Conservation (phyloP, 441 rosid genomes). For the Melastoma candidum region DNA sequence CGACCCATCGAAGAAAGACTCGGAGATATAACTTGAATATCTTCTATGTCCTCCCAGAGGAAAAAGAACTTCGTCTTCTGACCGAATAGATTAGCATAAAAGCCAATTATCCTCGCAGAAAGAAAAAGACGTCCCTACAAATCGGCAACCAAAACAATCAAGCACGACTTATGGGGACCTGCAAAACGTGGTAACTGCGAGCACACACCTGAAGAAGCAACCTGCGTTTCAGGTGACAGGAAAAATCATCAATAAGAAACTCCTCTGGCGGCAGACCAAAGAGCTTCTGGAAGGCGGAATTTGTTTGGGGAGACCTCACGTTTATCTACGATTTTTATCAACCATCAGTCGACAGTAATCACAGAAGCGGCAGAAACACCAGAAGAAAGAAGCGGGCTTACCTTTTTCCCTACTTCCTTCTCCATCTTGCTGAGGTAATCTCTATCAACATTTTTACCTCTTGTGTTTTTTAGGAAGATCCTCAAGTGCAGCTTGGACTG, state of each 20-base stretch:
- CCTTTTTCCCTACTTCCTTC: slow-evolving; percentile 98
- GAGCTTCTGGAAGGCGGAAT: slow-evolving; percentile 95
- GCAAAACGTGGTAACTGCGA: background rate
- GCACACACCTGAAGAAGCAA: slow-evolving; percentile 80
- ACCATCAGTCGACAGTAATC: slow-evolving; percentile 1
- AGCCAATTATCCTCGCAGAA: slow-evolving; percentile 89
- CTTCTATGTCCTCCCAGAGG: slow-evolving; percentile 97
- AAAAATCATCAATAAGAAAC: slow-evolving; percentile 92
- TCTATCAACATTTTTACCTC: slow-evolving; percentile 71
- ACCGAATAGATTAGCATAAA: slow-evolving; percentile 83
- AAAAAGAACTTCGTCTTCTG: slow-evolving; percentile 88
- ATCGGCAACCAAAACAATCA: slow-evolving; percentile 13
- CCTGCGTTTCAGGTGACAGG: slow-evolving; percentile 91
- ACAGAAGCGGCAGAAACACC: background rate
- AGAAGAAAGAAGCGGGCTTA: slow-evolving; percentile 20
- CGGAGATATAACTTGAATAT: slow-evolving; percentile 65
- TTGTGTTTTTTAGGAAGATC: slow-evolving; percentile 81
- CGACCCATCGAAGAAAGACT: slow-evolving; percentile 93
- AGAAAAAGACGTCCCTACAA: slow-evolving; percentile 88
- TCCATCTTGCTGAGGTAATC: slow-evolving; percentile 92
- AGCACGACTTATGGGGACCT: slow-evolving; percentile 2
- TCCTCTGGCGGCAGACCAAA: slow-evolving; percentile 91
- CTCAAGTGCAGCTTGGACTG: slow-evolving; percentile 85
- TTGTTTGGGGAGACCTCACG: slow-evolving; percentile 90
- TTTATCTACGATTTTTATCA: slow-evolving; percentile 46